Evolutionary conservation across 805 yeast species (phyloP), one percentile per base, ranked within the genome.

Genomic region (Wickerhamiella vanderwaltii): DNA sequence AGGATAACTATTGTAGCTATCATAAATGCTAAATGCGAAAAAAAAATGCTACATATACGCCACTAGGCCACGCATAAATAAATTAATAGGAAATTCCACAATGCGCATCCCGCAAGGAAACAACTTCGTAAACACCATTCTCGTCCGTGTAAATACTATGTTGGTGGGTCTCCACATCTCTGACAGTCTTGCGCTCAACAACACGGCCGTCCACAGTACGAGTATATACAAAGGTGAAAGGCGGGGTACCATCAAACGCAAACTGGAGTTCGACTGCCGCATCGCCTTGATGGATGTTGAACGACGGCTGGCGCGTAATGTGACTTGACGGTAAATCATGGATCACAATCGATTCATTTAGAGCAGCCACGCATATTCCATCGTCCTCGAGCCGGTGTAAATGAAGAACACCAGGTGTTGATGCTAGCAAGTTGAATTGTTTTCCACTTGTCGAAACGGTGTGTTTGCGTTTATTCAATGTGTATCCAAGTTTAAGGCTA

Each of bases 61-160:
- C n/a, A n/a, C n/a, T n/a, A n/a, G n/a, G n/a, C n/a, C n/a, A n/a
- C n/a, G n/a, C n/a, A n/a, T n/a, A n/a, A n/a, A 43, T 18, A 18
- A 22, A 22, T 38, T 26, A 39, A 12, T 33, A 22, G 9, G 47
- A 30, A 13, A 46, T 41, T 26, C 54, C 40, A 67, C 99, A 91
- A 60, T 65, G 80, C 6, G 82, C 79, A 62, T 91, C 99, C 34
- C 74, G 73, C n/a, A 91, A 75, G 55, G 79, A 86, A 33, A 85
- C 72, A 5, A 96, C 96, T 60, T 87, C 95, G 56, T 91, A 91
- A 3, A 84, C 79, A 35, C 99, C 99, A 58, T 87, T 95, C 49
- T 84, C 63, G 50, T 83, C 80, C 1, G 94, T 88, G 54, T 69
- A 64, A 6, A 83, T 78, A 41, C 75, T 69, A 56, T 84, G 76